Percentiles rank a stretch among this genome's conserved stretches.
phyloP scores from a whole-genome alignment of 768 basidiomycete genomes.

The Suillus sp. region DNA sequence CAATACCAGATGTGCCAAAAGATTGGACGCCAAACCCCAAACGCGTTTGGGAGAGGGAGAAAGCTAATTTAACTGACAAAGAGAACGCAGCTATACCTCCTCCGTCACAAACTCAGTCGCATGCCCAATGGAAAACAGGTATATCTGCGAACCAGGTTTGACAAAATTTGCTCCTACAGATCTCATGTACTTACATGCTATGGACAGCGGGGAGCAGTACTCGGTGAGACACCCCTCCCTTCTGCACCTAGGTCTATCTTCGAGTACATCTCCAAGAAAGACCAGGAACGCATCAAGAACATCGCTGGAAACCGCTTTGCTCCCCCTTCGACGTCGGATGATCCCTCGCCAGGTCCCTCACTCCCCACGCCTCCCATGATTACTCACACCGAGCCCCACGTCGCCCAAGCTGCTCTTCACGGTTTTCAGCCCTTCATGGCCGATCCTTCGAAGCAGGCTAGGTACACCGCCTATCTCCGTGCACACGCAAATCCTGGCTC shows the following conservation, averaged over 20 bases:
- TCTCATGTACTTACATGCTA: slow-evolving; percentile 14
- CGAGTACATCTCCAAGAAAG: slow-evolving; percentile 92
- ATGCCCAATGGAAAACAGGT: slow-evolving; percentile 56
- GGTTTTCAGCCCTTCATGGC: slow-evolving; percentile 90
- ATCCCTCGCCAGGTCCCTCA: slow-evolving; percentile 29
- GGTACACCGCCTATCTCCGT: slow-evolving; percentile 81
- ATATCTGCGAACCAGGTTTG: slow-evolving; percentile 77
- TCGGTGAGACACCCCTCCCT: slow-evolving; percentile 81
- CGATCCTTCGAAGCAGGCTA: slow-evolving; percentile 77
- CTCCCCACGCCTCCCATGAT: slow-evolving; percentile 44
- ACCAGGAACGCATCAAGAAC: slow-evolving; percentile 79
- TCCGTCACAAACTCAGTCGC: slow-evolving; percentile 33
- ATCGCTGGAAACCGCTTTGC: slow-evolving; percentile 41
- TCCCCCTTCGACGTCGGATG: slow-evolving; percentile 31
- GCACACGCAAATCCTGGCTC: slow-evolving; percentile 61
- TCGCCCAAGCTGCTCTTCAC: slow-evolving; percentile 82
- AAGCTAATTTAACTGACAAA: slow-evolving; percentile 41
- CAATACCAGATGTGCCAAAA: slow-evolving; percentile 76
- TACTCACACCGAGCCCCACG: slow-evolving; percentile 69
- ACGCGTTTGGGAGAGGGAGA: slow-evolving; percentile 65
- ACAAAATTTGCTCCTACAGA: slow-evolving; percentile 5
- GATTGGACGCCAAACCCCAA: slow-evolving; percentile 87
- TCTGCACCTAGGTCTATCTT: slow-evolving; percentile 82
- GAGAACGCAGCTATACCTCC: slow-evolving; percentile 40
- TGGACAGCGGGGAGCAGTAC: slow-evolving; percentile 71